Conservation (phyloP, 2,329 filamentous ascomycete species). For the Sporothrix curviconia region DNA sequence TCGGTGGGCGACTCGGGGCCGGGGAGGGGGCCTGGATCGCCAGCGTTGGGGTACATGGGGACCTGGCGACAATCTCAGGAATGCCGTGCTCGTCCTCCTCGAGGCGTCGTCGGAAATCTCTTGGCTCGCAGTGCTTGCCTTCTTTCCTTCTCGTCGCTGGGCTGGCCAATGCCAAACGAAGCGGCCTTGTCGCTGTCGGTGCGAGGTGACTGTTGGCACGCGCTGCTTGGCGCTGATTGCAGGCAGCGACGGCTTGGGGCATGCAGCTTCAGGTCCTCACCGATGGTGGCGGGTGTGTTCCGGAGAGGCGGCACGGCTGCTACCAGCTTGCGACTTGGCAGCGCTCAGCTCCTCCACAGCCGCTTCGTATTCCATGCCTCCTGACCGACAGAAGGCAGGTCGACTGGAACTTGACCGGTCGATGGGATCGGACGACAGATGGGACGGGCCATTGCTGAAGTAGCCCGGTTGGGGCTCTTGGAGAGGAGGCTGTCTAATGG, state of each 20-base stretch:
- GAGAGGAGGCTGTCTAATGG: slow-evolving; percentile 61
- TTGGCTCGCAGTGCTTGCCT: slow-evolving; percentile 50
- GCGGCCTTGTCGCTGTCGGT: slow-evolving; percentile 86
- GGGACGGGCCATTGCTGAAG: slow-evolving; percentile 25
- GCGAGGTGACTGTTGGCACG: slow-evolving; percentile 75
- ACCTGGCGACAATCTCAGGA: slow-evolving; percentile 84
- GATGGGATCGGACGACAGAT: slow-evolving; percentile 32
- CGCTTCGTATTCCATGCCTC: slow-evolving; percentile 79
- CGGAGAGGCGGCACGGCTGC: slow-evolving; percentile 41
- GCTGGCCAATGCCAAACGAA: slow-evolving; percentile 73
- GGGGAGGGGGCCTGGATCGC: slow-evolving; percentile 95
- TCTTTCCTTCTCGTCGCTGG: slow-evolving; percentile 55
- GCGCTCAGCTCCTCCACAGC: slow-evolving; percentile 38
- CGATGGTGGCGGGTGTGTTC: slow-evolving; percentile 72
- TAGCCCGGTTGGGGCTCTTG: slow-evolving; percentile 36
- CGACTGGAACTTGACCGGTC: slow-evolving; percentile 68
- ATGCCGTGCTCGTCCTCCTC: slow-evolving; percentile 84
- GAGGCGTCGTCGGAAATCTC: slow-evolving; percentile 37
- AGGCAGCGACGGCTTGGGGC: slow-evolving; percentile 84
- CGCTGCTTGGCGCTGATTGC: slow-evolving; percentile 74
- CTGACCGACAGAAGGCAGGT: slow-evolving; percentile 77
- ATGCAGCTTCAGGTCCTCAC: slow-evolving; percentile 75
- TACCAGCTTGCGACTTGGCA: slow-evolving; percentile 34
- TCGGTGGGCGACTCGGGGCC: slow-evolving; percentile 37
- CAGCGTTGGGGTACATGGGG: slow-evolving; percentile 86